These are phyloP conservation scores for Saprolegnia diclina DNA, from an alignment of 352 stramenopile species.

Conservation along the genomic window DNA sequence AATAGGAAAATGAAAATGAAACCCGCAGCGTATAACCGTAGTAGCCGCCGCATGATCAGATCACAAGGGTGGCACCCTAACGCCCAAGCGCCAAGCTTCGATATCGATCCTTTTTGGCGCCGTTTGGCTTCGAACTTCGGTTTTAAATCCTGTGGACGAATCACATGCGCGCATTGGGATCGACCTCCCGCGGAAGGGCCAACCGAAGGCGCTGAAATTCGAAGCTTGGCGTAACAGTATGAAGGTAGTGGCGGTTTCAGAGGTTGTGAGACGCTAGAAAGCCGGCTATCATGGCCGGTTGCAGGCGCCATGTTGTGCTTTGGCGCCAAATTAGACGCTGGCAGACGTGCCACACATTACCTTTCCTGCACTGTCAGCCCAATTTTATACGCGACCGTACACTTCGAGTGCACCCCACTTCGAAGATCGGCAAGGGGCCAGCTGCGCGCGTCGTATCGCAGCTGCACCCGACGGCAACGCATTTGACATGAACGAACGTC, in stretches of 20 bases:
- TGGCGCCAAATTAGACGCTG: no score
- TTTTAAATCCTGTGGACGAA: no score
- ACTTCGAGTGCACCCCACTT: no score
- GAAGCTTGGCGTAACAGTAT: neutral
- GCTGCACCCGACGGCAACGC: neutral
- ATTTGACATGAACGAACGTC: neutral
- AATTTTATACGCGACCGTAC: no score
- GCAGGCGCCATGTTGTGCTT: no score
- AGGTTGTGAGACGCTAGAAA: no score
- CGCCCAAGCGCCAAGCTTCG: neutral
- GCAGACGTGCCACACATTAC: no score
- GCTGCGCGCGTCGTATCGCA: neutral
- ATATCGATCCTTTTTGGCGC: neutral
- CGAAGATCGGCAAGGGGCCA: no score
- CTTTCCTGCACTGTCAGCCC: no score
- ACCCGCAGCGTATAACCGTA: neutral
- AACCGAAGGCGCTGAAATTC: neutral
- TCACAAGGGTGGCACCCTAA: neutral
- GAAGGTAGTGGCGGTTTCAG: no score
- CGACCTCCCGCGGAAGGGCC: neutral
- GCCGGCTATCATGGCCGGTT: no score
- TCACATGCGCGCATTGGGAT: no score
- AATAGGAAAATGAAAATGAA: neutral
- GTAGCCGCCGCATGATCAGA: neutral
- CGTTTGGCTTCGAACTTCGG: neutral